These are phyloP conservation scores for Apiotrichum veenhuisii DNA, from an alignment of 1,284 basidiomycete species.

Conservation along the genomic window DNA sequence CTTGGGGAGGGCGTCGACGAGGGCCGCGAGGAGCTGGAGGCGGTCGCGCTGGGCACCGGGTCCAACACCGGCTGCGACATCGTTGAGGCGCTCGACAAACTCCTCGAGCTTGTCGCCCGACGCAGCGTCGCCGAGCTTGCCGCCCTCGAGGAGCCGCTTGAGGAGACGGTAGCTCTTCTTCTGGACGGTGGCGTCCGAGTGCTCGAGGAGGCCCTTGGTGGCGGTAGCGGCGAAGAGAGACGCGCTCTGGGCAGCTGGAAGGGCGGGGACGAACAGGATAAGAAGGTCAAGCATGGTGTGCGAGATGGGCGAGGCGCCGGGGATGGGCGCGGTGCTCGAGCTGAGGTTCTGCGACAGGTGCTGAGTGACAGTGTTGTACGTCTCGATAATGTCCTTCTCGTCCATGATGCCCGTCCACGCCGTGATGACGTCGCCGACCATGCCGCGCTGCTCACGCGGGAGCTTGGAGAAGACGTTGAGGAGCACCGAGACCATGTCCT, in stretches of 20 bases:
- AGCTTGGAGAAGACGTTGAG: conserved; percentile 95
- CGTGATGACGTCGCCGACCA: conserved; percentile 83
- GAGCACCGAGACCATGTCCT: conserved; percentile 89
- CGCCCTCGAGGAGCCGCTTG: conserved; percentile 64
- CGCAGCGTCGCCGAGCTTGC: conserved; percentile 54
- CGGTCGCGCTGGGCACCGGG: conserved; percentile 91
- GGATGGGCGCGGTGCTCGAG: conserved; percentile 39
- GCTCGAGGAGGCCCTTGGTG: conserved; percentile 49
- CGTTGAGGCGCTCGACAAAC: conserved; percentile 60
- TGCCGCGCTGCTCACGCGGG: conserved; percentile 67
- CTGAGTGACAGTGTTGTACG: conserved; percentile 72
- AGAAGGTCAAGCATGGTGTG: conserved; percentile 88
- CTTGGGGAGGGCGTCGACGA: conserved; percentile 69
- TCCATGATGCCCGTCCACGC: conserved; percentile 81
- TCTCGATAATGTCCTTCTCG: conserved; percentile 70
- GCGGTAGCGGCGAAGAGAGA: conserved; percentile 59
- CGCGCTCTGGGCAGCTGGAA: conserved; percentile 61
- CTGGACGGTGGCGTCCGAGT: conserved; percentile 81
- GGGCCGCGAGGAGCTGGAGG: conserved; percentile 66
- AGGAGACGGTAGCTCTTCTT: conserved; percentile 93
- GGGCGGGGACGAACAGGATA: conserved; percentile 73
- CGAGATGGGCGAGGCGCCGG: conserved; percentile 54
- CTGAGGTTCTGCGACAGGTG: conserved; percentile 71
- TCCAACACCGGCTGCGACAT: conserved; percentile 61
- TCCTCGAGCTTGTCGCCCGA: conserved; percentile 55